These are phyloP conservation scores for Colletotrichum siamense DNA, from an alignment of 2,329 filamentous ascomycete genomes.

Conservation along the genomic window DNA sequence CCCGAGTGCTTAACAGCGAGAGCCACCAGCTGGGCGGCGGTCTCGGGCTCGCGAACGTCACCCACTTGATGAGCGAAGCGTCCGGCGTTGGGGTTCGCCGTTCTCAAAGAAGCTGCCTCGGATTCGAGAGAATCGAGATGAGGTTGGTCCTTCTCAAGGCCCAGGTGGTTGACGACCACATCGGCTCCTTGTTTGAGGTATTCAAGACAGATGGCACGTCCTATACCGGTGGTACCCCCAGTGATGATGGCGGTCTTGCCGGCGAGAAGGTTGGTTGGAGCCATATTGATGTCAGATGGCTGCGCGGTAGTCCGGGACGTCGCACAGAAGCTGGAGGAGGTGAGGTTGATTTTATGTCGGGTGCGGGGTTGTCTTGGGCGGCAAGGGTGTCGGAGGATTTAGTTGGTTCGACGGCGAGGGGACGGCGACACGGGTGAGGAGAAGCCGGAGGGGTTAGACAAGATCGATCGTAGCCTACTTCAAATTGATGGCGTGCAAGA, in stretches of 20 bases:
- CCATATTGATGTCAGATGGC: conserved; percentile 37
- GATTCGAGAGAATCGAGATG: conserved; percentile 60
- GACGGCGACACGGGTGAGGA: background rate
- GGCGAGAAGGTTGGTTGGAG: conserved; percentile 60
- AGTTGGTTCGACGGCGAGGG: background rate
- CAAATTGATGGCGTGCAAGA: background rate
- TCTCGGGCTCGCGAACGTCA: conserved; percentile 78
- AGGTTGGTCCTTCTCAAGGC: conserved; percentile 53
- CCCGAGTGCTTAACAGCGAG: conserved; percentile 67
- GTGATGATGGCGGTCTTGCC: conserved; percentile 87
- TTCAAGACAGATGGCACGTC: conserved; percentile 81
- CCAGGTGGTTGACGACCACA: conserved; percentile 83
- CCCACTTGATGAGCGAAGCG: conserved; percentile 72
- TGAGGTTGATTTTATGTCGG: background rate
- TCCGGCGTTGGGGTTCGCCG: conserved; percentile 52
- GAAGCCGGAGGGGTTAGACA: background rate
- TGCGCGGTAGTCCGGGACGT: background rate
- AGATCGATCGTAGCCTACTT: background rate
- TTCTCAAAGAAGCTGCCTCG: conserved; percentile 53
- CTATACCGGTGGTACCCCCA: conserved; percentile 86
- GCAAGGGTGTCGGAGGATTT: background rate
- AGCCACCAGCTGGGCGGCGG: conserved; percentile 71
- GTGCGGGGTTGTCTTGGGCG: background rate
- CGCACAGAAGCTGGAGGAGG: background rate
- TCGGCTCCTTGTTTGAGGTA: conserved; percentile 79